phyloP scores from a whole-genome alignment of 2,329 filamentous ascomycete genomes.

The Diplocarpon rosae region DNA sequence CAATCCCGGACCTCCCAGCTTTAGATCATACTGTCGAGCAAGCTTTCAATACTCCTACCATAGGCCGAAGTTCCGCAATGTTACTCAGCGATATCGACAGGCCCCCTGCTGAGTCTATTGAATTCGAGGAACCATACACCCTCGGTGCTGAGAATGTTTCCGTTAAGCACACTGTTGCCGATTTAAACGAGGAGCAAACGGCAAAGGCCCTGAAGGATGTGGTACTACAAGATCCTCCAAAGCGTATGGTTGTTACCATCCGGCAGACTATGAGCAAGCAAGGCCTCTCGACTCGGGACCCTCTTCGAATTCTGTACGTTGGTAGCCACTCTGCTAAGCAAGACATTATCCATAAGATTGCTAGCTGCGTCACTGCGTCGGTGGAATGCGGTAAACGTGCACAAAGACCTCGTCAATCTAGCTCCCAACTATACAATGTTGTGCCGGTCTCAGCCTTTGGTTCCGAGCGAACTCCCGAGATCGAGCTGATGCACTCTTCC shows the following conservation, averaged over 20 bases:
- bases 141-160: slow-evolving; percentile 31
- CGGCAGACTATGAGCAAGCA: slow-evolving; percentile 38
- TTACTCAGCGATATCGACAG: slow-evolving; percentile 23
- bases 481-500: slow-evolving; percentile 41
- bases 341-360: slow-evolving; percentile 36
- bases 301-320: slow-evolving; percentile 39
- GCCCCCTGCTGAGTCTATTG: slow-evolving; percentile 30
- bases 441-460: slow-evolving; percentile 40
- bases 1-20: slow-evolving; percentile 16
- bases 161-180: slow-evolving; percentile 36
- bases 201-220: slow-evolving; percentile 27
- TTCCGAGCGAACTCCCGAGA: slow-evolving; percentile 34
- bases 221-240: slow-evolving; percentile 27
- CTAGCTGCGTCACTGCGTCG: slow-evolving; percentile 36
- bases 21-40: slow-evolving; percentile 20
- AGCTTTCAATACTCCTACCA: slow-evolving; percentile 25
- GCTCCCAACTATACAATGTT: slow-evolving; percentile 39
- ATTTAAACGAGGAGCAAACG: slow-evolving; percentile 33
- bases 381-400: slow-evolving; percentile 25
- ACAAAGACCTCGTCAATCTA: slow-evolving; percentile 24
- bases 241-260: slow-evolving; percentile 33
- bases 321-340: slow-evolving; percentile 32
- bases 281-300: slow-evolving; percentile 34
- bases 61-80: slow-evolving; percentile 23
- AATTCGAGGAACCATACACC: slow-evolving; percentile 34